These are phyloP conservation scores for Conringia planisiliqua DNA, from an alignment of 345 rosid genomes.

Conservation along the genomic window DNA sequence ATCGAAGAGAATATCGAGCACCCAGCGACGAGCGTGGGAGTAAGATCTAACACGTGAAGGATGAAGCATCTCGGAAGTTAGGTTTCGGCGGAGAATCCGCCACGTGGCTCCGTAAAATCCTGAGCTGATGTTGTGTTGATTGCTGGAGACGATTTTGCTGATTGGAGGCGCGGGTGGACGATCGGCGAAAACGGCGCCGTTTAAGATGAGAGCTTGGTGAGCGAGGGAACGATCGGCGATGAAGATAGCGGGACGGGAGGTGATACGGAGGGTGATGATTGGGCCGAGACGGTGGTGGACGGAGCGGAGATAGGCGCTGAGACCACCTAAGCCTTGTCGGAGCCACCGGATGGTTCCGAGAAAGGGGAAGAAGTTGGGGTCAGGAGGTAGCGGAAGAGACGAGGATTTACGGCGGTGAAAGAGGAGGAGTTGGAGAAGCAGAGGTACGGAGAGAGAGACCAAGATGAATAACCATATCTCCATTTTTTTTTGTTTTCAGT, in stretches of 20 bases:
- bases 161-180: too few species aligned
- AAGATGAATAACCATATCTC: too few species aligned
- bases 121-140: slow-evolving; percentile 19
- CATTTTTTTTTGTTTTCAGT: too few species aligned
- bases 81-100: slow-evolving; percentile 26
- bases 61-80: slow-evolving; percentile 21
- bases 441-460: too few species aligned
- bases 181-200: slow-evolving; percentile 5
- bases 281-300: slow-evolving; percentile 22
- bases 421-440: too few species aligned
- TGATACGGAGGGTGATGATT: slow-evolving; percentile 20
- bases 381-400: slow-evolving; percentile 22
- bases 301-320: background rate
- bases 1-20: background rate
- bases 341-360: slow-evolving; percentile 23
- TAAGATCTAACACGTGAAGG: slow-evolving; percentile 13
- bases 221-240: slow-evolving; percentile 22
- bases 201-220: slow-evolving; percentile 21
- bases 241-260: slow-evolving; percentile 14
- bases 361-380: slow-evolving; percentile 5
- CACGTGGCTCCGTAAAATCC: slow-evolving; percentile 25
- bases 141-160: background rate
- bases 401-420: background rate
- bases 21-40: slow-evolving; percentile 18
- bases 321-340: background rate